These are phyloP conservation scores for Leccinellum rugosiceps DNA, from an alignment of 768 basidiomycete genomes.

Conservation along the genomic window DNA sequence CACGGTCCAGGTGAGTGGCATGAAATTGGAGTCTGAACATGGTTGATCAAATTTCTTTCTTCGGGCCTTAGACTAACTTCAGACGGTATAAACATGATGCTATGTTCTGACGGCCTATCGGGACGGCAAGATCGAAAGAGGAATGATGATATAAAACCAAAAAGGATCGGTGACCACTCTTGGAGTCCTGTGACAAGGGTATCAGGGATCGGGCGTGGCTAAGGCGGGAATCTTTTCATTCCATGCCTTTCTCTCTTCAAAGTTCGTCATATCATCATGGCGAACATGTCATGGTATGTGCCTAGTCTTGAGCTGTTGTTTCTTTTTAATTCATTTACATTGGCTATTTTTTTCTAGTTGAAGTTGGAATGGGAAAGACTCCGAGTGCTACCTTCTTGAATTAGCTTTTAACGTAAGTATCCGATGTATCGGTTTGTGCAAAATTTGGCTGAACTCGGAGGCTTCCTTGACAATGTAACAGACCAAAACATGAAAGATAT, in stretches of 20 bases:
- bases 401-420: constrained; percentile 97
- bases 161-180: not conserved
- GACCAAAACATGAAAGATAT: not conserved
- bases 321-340: constrained; percentile 80
- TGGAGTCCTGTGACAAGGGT: not conserved
- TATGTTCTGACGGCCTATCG: not conserved
- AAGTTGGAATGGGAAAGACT: not conserved
- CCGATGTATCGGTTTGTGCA: constrained; percentile 86
- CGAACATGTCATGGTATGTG: constrained; percentile 60
- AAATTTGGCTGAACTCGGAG: constrained; percentile 89
- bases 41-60: not conserved
- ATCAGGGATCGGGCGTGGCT: constrained; percentile 77
- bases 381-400: constrained; percentile 54
- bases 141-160: not conserved
- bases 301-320: constrained; percentile 83
- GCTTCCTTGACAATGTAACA: constrained; percentile 56
- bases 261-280: constrained; percentile 95
- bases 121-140: not conserved
- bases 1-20: too few relatives aligned
- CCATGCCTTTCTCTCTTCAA: constrained; percentile 67
- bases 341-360: constrained; percentile 96
- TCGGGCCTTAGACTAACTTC: not conserved
- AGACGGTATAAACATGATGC: not conserved
- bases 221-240: constrained; percentile 77
- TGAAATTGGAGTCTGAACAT: not conserved